A percentile compares a stretch with the other conserved stretches of the same genome.
Evolutionary conservation across 2,329 filamentous ascomycete genomes (phyloP).

Genomic region (Coniochaeta hoffmannii): DNA sequence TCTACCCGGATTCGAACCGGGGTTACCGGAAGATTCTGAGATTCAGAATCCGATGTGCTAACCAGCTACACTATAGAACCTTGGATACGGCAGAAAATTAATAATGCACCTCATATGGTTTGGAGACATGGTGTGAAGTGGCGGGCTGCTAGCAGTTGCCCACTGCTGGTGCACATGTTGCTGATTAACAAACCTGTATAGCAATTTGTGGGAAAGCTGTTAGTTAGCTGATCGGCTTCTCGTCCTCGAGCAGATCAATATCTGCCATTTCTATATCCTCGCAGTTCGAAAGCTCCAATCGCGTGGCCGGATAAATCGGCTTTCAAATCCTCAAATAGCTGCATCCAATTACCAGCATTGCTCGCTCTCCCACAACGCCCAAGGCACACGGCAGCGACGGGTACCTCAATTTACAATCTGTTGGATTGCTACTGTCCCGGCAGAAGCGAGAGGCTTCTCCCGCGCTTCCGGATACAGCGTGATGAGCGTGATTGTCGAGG

Average conservation of each 20-base stretch:
- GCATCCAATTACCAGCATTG: background rate
- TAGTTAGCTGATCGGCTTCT: too few species aligned
- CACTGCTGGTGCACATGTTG: too few species aligned
- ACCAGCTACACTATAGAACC: constrained; percentile 2
- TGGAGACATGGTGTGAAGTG: too few species aligned
- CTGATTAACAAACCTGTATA: too few species aligned
- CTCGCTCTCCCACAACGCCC: background rate
- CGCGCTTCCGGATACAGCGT: background rate
- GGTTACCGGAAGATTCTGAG: background rate
- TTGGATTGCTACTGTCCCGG: background rate
- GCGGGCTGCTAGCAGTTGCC: too few species aligned
- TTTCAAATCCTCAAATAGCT: background rate
- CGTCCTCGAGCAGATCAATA: background rate
- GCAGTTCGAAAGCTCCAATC: background rate
- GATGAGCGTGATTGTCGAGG: background rate
- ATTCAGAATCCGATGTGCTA: constrained; percentile 3
- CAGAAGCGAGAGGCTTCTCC: background rate
- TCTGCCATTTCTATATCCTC: background rate
- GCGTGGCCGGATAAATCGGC: background rate
- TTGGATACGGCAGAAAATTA: too few species aligned
- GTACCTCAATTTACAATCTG: background rate
- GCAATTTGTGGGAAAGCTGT: too few species aligned
- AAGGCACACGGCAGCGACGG: background rate
- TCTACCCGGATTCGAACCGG: constrained; percentile 2
- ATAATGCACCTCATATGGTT: too few species aligned